Conservation (phyloP, 2,329 filamentous ascomycete species). For the Exophiala oligosperma region DNA sequence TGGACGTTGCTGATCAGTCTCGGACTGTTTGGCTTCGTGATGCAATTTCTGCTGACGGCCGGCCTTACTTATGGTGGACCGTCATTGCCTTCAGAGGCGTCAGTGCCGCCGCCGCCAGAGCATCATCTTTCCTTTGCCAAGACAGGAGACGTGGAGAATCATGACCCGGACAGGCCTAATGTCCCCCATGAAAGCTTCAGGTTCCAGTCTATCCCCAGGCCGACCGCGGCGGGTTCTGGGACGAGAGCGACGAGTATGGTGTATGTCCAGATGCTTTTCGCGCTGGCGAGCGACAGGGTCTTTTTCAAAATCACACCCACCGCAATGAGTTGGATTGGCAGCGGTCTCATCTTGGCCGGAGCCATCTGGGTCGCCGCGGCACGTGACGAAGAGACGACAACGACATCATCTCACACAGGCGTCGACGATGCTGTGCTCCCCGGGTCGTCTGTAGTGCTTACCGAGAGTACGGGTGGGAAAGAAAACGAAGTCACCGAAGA, state of each 20-base stretch:
- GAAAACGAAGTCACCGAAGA: constrained; percentile 8
- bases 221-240: constrained; percentile 19
- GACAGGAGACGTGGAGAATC: constrained; percentile 15
- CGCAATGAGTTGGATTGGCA: constrained; percentile 60
- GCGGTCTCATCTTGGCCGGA: constrained; percentile 63
- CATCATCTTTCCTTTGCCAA: not conserved
- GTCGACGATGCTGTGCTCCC: constrained; percentile 1
- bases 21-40: constrained; percentile 72
- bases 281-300: constrained; percentile 62
- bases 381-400: constrained; percentile 37
- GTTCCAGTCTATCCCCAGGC: constrained; percentile 29
- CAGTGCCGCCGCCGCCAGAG: not conserved
- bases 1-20: constrained; percentile 70
- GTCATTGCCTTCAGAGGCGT: constrained; percentile 25
- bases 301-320: constrained; percentile 63
- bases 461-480: not conserved
- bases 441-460: not conserved
- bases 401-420: constrained; percentile 15
- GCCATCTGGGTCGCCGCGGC: constrained; percentile 65
- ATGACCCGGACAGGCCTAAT: not conserved
- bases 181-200: too few species aligned
- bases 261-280: constrained; percentile 71
- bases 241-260: constrained; percentile 65
- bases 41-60: constrained; percentile 82
- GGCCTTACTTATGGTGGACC: constrained; percentile 72